Percentiles rank a stretch among this genome's conserved stretches.
These are phyloP conservation scores for Botrytis sinoallii DNA, from an alignment of 2,329 filamentous ascomycete genomes.

Conservation along the genomic window DNA sequence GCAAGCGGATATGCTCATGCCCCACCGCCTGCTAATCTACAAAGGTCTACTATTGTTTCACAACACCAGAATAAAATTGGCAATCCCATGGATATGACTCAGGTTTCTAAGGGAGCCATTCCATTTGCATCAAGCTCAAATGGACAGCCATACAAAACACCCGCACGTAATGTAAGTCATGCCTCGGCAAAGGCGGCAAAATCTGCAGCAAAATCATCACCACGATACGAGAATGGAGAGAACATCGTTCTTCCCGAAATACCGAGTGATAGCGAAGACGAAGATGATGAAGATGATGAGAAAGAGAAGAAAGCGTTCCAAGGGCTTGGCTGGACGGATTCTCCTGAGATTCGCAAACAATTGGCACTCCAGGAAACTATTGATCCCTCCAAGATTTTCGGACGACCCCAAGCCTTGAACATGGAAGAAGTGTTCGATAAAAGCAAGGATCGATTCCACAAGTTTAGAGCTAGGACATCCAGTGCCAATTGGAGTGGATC, in stretches of 20 bases:
- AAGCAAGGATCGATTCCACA: slow-evolving; percentile 79
- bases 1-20: slow-evolving; percentile 59
- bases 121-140: slow-evolving; percentile 73
- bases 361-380: slow-evolving; percentile 79
- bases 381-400: slow-evolving; percentile 84
- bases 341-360: slow-evolving; percentile 73
- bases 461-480: slow-evolving; percentile 86
- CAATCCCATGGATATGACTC: slow-evolving; percentile 79
- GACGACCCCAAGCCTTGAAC: slow-evolving; percentile 79
- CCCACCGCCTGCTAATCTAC: slow-evolving; percentile 43
- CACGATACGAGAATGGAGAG: slow-evolving; percentile 84
- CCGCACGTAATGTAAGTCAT: slow-evolving; percentile 52
- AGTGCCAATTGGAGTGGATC: slow-evolving; percentile 90
- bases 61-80: slow-evolving; percentile 64
- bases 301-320: slow-evolving; percentile 51
- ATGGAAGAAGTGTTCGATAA: slow-evolving; percentile 97
- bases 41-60: slow-evolving; percentile 59
- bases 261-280: slow-evolving; percentile 88
- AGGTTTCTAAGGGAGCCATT: slow-evolving; percentile 83
- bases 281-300: slow-evolving; percentile 62
- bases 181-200: slow-evolving; percentile 55
- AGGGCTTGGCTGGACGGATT: slow-evolving; percentile 83
- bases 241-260: slow-evolving; percentile 92
- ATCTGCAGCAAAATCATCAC: slow-evolving; percentile 65
- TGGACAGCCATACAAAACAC: slow-evolving; percentile 62